Percentiles rank a stretch among this genome's conserved stretches.
Conservation (phyloP, 805 yeast species). For the Pichia eremophila region DNA sequence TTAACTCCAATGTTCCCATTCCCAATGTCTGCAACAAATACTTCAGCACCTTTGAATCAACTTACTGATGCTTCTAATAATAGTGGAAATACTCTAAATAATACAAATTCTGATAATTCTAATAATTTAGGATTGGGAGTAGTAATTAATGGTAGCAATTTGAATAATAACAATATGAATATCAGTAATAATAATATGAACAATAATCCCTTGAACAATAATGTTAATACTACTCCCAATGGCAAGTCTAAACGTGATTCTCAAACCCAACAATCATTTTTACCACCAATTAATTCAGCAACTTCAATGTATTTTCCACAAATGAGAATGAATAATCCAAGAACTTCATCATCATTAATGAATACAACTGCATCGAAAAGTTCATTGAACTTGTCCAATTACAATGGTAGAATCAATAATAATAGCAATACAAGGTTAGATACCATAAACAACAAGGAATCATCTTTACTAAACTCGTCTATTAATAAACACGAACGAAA, state of each 20-base stretch:
- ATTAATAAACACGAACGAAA: background rate
- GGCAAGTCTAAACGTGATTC: background rate
- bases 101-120: no score
- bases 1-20: conserved; percentile 6
- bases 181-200: no score
- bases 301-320: conserved; percentile 9
- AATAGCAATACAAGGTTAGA: background rate
- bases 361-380: background rate
- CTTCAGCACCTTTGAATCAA: background rate
- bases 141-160: no score
- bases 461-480: background rate
- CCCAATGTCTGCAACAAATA: conserved; percentile 2
- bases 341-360: background rate
- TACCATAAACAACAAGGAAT: background rate
- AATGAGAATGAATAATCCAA: background rate
- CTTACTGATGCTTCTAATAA: background rate
- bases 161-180: no score
- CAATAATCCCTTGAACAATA: no score
- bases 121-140: background rate
- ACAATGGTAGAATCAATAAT: background rate
- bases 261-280: conserved; percentile 20
- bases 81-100: background rate
- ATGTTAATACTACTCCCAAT: no score
- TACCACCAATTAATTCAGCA: conserved; percentile 13
- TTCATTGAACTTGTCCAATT: background rate